Base-by-base conservation (phyloP, 1,284 basidiomycete species). In the Amylostereum chailletii region DNA sequence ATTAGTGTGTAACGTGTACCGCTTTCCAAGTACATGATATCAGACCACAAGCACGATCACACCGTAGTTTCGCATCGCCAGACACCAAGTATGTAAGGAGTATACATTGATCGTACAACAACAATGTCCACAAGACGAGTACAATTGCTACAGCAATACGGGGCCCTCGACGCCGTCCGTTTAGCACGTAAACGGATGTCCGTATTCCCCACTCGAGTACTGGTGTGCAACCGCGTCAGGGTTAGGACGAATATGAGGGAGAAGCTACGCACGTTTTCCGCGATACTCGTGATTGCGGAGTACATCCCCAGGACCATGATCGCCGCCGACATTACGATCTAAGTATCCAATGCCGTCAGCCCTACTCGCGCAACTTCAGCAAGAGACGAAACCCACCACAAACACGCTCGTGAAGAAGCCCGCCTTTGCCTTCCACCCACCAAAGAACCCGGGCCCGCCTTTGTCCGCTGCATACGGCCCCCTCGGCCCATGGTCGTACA, bases 271-370 rank as follows among this genome's bases (percentile, higher is more conserved):
- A 50, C 49, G 30, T 50, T 50, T 29, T 50, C 45, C 44, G 32
- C 31, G 38, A 50, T 50, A 34, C 49, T 46, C 39, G 30, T 41
- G 37, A 50, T 42, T 11, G 49, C 36, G 10, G 49, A 46, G 39
- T 50, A 50, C 39, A 50, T 41, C 9, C 49, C 49, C 10, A 50
- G 38, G 29, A 50, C 49, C 49, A 50, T 50, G 44, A 50, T 50
- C 19, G 33, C 49, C 30, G 44, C 44, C 3, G 49, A 50, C 42
- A 50, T 45, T 9, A 45, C 31, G 31, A 50, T 50, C 48, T 49
- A 10, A 26, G 11, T 10, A 8, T 9, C 10, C 11, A 33, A 38
- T 30, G 38, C 29, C 32, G 8, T 7, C 4, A 29, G 31, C n/a
- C 26, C 34, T 30, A 38, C 11, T 19, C 19, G 19, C 19, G 34